Base-by-base conservation (phyloP, 495 filamentous ascomycete species). In the Pseudevernia furfuracea region DNA sequence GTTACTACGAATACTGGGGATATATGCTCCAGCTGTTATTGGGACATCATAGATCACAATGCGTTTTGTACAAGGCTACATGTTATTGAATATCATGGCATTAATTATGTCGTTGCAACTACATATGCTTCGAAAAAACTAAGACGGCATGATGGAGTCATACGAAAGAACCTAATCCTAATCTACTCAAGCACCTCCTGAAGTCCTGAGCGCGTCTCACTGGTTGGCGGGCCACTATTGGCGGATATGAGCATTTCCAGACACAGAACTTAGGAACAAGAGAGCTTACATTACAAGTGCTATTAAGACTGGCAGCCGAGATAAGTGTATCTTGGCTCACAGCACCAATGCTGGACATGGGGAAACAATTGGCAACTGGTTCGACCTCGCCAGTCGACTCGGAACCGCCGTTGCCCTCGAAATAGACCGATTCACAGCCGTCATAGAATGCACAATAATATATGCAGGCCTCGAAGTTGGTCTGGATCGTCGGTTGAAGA, bases 401-500 rank as follows among this genome's bases (percentile, higher is more conserved):
- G 41, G 23, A 21, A n/a, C 37, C 4, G 41, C 5, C 2, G 49
- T 4, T 15, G 56, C 44, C 44, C 21, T 48, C 55, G 23, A 30
- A 52, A 48, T 12, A 19, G 21, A 49, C 30, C 38, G 55, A 39
- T 15, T 52, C 36, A 58, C 69, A 71, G 8, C 23, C 43, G 9
- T 44, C 14, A 52, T 66, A 67, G 43, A 57, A n/a, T 23, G 53
- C 62, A 32, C 69, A 71, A 49, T 68, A 71, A 23, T 43, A 32
- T 21, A 67, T 23, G 53, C 69, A 71, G 8, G 59, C 69, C 11
- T 61, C 57, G n/a, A 71, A n/a, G 25, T 56, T 64, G 15, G 65
- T 59, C 12, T 53, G 44, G 25, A 63, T 57, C 1, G 56, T 34
- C 6, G 30, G n/a, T 5, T 67, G 57, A 9, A 6, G 21, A 41